Conservation (phyloP, 441 rosid genomes). For the Aquilaria agallochum region DNA sequence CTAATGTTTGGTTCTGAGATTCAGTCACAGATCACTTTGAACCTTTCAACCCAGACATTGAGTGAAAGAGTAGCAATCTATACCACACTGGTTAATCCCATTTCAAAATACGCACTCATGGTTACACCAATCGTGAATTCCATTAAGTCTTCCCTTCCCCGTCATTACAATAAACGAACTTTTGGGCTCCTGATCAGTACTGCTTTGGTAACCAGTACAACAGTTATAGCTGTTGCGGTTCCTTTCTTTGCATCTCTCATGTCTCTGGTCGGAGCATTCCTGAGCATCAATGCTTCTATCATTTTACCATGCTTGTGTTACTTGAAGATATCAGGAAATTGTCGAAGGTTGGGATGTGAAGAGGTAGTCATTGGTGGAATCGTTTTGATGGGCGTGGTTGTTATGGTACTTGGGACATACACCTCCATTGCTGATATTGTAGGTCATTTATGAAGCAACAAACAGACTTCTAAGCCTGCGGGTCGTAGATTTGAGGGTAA, state of each 20-base stretch:
- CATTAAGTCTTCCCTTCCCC: slow-evolving; percentile 35
- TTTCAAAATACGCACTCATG: slow-evolving; percentile 85
- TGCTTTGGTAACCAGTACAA: slow-evolving; percentile 45
- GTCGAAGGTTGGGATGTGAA: slow-evolving; percentile 39
- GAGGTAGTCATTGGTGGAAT: slow-evolving; percentile 31
- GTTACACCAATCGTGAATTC: slow-evolving; percentile 73
- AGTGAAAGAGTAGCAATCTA: slow-evolving; percentile 76
- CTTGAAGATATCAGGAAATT: slow-evolving; percentile 68
- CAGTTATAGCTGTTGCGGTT: slow-evolving; percentile 53
- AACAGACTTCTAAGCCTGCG: not conserved
- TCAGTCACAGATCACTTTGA: slow-evolving; percentile 69
- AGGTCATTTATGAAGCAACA: slow-evolving; percentile 20
- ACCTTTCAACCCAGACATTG: slow-evolving; percentile 57
- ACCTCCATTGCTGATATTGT: slow-evolving; percentile 45
- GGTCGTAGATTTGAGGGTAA: no score
- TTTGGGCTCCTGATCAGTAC: slow-evolving; percentile 44
- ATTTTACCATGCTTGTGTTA: slow-evolving; percentile 75
- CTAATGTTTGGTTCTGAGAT: slow-evolving; percentile 73
- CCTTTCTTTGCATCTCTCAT: slow-evolving; percentile 79
- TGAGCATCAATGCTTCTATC: slow-evolving; percentile 64
- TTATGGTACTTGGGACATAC: slow-evolving; percentile 57
- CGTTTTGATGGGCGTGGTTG: slow-evolving; percentile 29
- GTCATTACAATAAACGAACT: slow-evolving; percentile 31
- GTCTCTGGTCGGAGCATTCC: slow-evolving; percentile 86
- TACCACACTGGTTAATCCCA: slow-evolving; percentile 74